These are phyloP conservation scores for Limonium bicolor DNA, from an alignment of 148 eudicot species.

Conservation along the genomic window DNA sequence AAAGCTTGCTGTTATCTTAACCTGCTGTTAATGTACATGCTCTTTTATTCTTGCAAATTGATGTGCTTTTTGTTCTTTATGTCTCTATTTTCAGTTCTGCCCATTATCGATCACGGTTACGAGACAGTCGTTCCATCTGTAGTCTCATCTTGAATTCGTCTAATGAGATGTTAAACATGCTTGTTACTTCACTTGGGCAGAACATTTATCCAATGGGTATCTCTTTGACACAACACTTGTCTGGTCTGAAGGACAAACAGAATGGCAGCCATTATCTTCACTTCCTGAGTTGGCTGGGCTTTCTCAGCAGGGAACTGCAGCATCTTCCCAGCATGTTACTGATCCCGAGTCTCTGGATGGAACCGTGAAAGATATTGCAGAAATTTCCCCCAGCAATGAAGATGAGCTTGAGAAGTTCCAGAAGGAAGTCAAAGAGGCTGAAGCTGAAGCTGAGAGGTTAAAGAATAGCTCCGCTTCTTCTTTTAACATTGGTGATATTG, in stretches of 20 bases:
- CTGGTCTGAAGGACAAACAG: conserved; percentile 81
- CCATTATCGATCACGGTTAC: conserved; percentile 17
- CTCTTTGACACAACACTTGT: conserved; percentile 54
- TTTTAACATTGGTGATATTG: conserved; percentile 10
- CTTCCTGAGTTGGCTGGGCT: conserved; percentile 50
- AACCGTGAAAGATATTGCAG: conserved; percentile 8
- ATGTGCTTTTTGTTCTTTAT: conserved; percentile 15
- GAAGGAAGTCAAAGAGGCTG: conserved; percentile 70
- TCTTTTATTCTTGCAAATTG: conserved; percentile 1
- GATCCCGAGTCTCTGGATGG: conserved; percentile 1
- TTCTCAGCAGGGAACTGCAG: conserved; percentile 20
- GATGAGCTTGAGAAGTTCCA: conserved; percentile 82
- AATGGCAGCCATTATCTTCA: conserved; percentile 83
- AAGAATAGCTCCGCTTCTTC: conserved; percentile 14
- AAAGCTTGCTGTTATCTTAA: too few relatives aligned
- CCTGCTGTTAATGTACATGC: background rate
- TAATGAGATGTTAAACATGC: conserved; percentile 23
- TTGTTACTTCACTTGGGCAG: conserved; percentile 58
- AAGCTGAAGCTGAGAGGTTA: conserved; percentile 28
- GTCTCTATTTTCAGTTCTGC: conserved; percentile 29
- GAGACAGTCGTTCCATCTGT: conserved; percentile 22
- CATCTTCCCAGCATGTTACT: background rate
- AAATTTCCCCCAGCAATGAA: conserved; percentile 39
- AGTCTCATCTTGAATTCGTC: conserved; percentile 20
- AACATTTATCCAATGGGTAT: conserved; percentile 64